Base-by-base conservation (phyloP, 495 filamentous ascomycete genomes). In the Aspergillus egyptiacus region DNA sequence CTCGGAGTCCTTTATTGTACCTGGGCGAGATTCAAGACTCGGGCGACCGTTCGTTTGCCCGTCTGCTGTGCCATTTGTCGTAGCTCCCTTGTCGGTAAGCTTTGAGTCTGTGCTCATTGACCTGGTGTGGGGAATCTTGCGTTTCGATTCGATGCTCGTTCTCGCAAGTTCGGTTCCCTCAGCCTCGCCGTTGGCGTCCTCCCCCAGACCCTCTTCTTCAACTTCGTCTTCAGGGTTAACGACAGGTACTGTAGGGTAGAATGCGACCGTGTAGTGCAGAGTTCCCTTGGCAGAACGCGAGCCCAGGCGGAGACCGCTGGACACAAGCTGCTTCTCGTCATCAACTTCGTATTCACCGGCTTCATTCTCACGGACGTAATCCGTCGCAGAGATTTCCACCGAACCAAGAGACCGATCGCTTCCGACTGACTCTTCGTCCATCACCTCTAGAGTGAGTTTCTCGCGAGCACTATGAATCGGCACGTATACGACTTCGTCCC, bases 401-500 rank as follows among this genome's bases (percentile, higher is more conserved):
- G 81, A 72, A 24, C 93, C 93, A 22, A 99, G 78, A 17, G 83
- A 82, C 27, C 94, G 83, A 61, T 99, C 93, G 57, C 85, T 88
- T 49, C 85, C 85, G 48, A 95, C 72, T 40, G 80, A 88, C 68
- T 99, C 93, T 44, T 89, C 79, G 56, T 99, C 93, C 93, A 99
- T 97, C 51, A 96, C 89, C 65, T 98, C 93, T 11, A 99, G 67
- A 0, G 79, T 79, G 15, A 99, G 64, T 54, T 83, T 91, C 63
- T 97, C 94, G 25, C 85, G 83, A n/a, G 74, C 46, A 9, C 83
- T 86, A 64, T 97, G 94, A 47, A 99, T 78, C 0, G 94, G 91
- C 0, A 99, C 78, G 64, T 99, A 99, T 35, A 95, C 76, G 10
- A 97, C 80, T 64, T 99, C 94, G 58, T 99, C 89, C 86, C 86